A percentile compares a stretch with the other conserved stretches of the same genome.
Evolutionary conservation across 2,329 filamentous ascomycete species (phyloP).

Genomic region (Exophiala viscosa): DNA sequence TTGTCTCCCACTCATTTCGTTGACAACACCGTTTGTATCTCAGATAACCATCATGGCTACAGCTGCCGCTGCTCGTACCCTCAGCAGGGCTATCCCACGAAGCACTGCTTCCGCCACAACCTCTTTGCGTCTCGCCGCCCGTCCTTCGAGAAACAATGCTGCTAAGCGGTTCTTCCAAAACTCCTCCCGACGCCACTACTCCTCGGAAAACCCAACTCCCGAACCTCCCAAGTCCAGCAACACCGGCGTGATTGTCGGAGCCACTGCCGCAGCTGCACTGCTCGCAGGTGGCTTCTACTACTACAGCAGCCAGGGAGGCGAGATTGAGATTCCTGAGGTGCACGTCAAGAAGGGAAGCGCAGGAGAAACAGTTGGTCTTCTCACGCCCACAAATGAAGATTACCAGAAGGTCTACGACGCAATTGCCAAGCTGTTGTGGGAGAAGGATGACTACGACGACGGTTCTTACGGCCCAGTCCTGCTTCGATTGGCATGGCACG

Average conservation of each 20-base stretch:
- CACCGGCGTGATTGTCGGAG: conserved; percentile 55
- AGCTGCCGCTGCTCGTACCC: conserved; percentile 41
- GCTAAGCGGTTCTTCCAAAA: conserved; percentile 67
- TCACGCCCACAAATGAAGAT: conserved; percentile 75
- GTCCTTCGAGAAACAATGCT: conserved; percentile 57
- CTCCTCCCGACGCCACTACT: conserved; percentile 73
- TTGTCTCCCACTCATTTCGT: neutral
- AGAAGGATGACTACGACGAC: conserved; percentile 94
- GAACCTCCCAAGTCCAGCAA: conserved; percentile 49
- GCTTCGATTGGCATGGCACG: conserved; percentile 89
- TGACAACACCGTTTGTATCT: neutral
- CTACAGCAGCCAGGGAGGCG: conserved; percentile 31
- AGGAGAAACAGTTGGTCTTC: conserved; percentile 49
- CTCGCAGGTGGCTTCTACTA: conserved; percentile 65
- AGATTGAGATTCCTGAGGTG: conserved; percentile 35
- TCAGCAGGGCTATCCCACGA: conserved; percentile 42
- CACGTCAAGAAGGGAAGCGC: conserved; percentile 41
- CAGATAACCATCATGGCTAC: conserved; percentile 30
- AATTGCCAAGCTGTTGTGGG: conserved; percentile 73
- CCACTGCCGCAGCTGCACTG: conserved; percentile 57
- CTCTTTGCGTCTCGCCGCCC: conserved; percentile 41
- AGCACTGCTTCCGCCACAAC: conserved; percentile 37
- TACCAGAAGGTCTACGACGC: conserved; percentile 95
- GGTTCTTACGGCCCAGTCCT: conserved; percentile 93
- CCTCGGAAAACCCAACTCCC: conserved; percentile 54